These are phyloP conservation scores for Myxozyma sirexii DNA, from an alignment of 805 yeast species.

Conservation along the genomic window DNA sequence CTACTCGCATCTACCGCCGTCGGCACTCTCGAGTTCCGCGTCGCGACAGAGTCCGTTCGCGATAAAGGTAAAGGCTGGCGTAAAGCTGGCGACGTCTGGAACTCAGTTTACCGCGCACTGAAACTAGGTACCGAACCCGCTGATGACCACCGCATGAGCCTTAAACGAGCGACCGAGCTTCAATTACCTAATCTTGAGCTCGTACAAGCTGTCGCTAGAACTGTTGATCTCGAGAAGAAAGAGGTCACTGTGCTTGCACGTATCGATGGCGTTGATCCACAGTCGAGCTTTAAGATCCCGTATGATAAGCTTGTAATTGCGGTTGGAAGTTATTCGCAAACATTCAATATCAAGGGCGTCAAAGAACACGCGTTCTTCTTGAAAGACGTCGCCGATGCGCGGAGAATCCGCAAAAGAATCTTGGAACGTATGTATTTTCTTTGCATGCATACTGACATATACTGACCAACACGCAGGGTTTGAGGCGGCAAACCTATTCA, in stretches of 20 bases:
- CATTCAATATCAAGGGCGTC: slow-evolving; percentile 69
- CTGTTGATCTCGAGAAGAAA: slow-evolving; percentile 13
- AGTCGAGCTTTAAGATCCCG: slow-evolving; percentile 55
- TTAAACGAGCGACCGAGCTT: slow-evolving; percentile 7
- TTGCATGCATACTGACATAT: background rate
- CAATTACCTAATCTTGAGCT: slow-evolving; percentile 19
- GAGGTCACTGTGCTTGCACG: slow-evolving; percentile 16
- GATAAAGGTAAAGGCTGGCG: slow-evolving; percentile 54
- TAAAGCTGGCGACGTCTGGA: slow-evolving; percentile 35
- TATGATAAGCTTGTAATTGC: slow-evolving; percentile 69
- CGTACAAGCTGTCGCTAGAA: slow-evolving; percentile 25
- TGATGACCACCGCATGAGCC: slow-evolving; percentile 1
- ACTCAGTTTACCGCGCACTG: background rate
- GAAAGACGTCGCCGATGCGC: slow-evolving; percentile 68
- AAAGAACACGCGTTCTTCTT: slow-evolving; percentile 57
- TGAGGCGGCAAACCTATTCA: slow-evolving; percentile 66
- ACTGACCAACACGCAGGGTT: slow-evolving; percentile 43
- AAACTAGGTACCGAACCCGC: background rate
- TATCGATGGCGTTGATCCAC: slow-evolving; percentile 14
- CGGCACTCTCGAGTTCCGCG: slow-evolving; percentile 66
- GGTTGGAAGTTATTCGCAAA: slow-evolving; percentile 67
- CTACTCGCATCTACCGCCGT: slow-evolving; percentile 71
- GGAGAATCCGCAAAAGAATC: slow-evolving; percentile 56
- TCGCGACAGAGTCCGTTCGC: slow-evolving; percentile 65
- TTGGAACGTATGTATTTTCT: slow-evolving; percentile 41